Evolutionary conservation across 176 grass and related monocot genomes (phyloP).

Genomic region (Oryza meyeriana): DNA sequence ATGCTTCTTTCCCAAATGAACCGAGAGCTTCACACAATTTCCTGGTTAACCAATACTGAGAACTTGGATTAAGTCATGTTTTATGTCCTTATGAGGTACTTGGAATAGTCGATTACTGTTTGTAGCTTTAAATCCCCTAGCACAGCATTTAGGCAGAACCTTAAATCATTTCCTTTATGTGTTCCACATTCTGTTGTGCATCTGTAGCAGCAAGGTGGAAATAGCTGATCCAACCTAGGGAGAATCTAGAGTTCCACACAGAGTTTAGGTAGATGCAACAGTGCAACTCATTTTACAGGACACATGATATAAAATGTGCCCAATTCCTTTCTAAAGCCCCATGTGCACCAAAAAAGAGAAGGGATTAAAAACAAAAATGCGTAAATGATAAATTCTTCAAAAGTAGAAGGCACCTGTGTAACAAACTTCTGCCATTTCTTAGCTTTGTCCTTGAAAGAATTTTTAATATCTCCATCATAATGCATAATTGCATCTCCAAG

Average conservation of each 20-base stretch:
- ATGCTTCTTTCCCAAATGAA: neutral
- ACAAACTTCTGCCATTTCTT: slow-evolving; percentile 96
- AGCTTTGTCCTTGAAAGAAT: slow-evolving; percentile 79
- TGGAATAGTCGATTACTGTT: neutral
- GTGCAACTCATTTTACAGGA: neutral
- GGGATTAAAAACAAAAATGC: neutral
- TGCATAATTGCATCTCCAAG: slow-evolving; percentile 44
- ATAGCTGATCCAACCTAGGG: neutral
- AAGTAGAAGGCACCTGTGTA: slow-evolving; percentile 55
- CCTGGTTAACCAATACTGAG: neutral
- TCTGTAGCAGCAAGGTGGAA: slow-evolving; percentile 16
- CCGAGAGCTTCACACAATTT: neutral
- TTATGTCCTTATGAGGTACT: slow-evolving; percentile 4
- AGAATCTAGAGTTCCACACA: neutral
- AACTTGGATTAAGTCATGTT: neutral
- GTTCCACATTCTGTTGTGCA: slow-evolving; percentile 1
- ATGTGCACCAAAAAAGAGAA: neutral
- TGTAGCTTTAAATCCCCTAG: slow-evolving; percentile 1
- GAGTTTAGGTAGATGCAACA: slow-evolving; percentile 18
- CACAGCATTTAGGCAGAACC: neutral
- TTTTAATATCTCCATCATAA: slow-evolving; percentile 49
- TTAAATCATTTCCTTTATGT: slow-evolving; percentile 1
- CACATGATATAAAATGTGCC: slow-evolving; percentile 7
- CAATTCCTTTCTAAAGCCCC: neutral
- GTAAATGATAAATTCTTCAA: slow-evolving; percentile 18